Percentiles rank a stretch among this genome's conserved stretches.
Evolutionary conservation across 768 basidiomycete species (phyloP).

Genomic region (Collybiopsis luxurians): DNA sequence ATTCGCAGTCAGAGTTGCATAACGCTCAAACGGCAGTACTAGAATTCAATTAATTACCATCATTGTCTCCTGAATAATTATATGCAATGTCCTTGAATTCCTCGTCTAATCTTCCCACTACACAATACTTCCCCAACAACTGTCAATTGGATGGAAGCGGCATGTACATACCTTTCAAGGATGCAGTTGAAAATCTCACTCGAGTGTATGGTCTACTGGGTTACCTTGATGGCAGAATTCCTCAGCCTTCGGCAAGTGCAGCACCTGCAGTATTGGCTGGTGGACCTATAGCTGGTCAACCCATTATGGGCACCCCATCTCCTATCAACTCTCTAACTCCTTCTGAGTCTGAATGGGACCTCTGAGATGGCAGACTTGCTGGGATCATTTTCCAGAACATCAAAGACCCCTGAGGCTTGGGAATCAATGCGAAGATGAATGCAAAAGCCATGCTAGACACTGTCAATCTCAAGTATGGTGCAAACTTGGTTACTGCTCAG

Average conservation of each 20-base stretch:
- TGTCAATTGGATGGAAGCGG: too few relatives aligned
- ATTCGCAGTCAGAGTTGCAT: background rate
- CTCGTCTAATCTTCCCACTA: too few relatives aligned
- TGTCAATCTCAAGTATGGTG: background rate
- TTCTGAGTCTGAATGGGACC: background rate
- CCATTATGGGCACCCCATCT: background rate
- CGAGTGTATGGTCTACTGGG: background rate
- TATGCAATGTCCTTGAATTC: too few relatives aligned
- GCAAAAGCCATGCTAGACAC: background rate
- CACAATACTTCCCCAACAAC: too few relatives aligned
- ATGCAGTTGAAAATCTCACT: too few relatives aligned
- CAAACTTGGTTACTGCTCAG: background rate
- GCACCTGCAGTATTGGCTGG: background rate
- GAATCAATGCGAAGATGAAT: background rate
- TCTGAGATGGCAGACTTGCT: background rate
- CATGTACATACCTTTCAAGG: too few relatives aligned
- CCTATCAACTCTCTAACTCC: background rate
- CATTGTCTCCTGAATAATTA: too few relatives aligned
- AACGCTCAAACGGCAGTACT: background rate
- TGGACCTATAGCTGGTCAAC: background rate
- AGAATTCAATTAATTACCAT: too few relatives aligned
- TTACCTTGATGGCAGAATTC: background rate
- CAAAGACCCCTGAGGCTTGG: background rate
- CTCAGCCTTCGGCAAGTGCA: background rate
- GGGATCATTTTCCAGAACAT: background rate